phyloP scores from a whole-genome alignment of 1,284 basidiomycete genomes.

The Tilletia indica region DNA sequence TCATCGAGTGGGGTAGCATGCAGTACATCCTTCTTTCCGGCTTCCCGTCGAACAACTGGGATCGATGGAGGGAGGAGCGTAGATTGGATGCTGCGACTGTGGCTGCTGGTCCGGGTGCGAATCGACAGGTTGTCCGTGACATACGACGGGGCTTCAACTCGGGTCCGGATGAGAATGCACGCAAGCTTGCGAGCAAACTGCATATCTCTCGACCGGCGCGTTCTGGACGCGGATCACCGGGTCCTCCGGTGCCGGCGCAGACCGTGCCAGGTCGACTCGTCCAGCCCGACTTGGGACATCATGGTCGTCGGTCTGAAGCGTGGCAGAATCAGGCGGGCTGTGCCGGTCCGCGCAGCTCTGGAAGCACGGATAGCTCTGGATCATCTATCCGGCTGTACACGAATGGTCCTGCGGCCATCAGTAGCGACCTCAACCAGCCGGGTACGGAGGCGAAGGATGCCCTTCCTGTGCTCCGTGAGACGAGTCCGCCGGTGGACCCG shows the following conservation, averaged over 20 bases:
- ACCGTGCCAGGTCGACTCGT: background rate
- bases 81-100: conserved; percentile 1
- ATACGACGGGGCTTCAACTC: conserved; percentile 12
- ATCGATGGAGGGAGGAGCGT: conserved; percentile 17
- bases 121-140: background rate
- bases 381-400: conserved; percentile 12
- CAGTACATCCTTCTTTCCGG: conserved; percentile 53
- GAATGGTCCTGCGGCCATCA: background rate
- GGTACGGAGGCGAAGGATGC: no score
- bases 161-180: conserved; percentile 14
- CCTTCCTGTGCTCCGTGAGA: background rate
- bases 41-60: conserved; percentile 23
- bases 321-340: no score
- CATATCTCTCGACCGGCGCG: conserved; percentile 10
- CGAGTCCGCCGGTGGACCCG: background rate
- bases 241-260: background rate
- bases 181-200: conserved; percentile 15
- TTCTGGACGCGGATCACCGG: background rate
- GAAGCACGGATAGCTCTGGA: background rate
- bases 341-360: background rate
- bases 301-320: background rate
- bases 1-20: conserved; percentile 86
- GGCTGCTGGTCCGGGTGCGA: conserved; percentile 8
- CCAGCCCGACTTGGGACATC: background rate
- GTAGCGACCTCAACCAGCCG: background rate